Conservation (phyloP, 148 eudicot genomes). For the Camellia japonica region DNA sequence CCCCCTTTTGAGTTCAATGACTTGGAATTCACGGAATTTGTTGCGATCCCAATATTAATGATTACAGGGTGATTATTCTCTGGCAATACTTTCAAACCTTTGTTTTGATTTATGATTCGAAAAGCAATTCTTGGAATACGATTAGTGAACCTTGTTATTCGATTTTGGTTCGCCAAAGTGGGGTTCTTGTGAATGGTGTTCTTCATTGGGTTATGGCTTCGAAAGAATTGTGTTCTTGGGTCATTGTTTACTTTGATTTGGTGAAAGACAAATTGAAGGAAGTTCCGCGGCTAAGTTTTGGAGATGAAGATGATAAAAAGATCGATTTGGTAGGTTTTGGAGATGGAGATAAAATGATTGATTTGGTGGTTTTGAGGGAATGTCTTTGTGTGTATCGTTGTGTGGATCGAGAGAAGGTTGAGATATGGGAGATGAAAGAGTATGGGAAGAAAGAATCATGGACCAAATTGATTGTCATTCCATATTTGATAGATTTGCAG, state of each 20-base stretch:
- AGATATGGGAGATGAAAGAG: background rate
- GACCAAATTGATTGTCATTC: constrained; percentile 1
- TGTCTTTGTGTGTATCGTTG: background rate
- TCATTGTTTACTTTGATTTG: constrained; percentile 5
- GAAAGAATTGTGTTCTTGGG: background rate
- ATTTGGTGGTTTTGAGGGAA: background rate
- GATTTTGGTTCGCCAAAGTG: too few species aligned
- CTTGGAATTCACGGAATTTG: background rate
- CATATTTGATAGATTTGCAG: background rate
- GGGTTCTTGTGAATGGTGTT: background rate
- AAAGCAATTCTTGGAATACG: background rate
- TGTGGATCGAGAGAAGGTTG: background rate
- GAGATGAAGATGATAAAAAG: background rate
- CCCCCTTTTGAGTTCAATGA: background rate
- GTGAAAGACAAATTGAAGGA: background rate
- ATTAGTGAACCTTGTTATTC: background rate
- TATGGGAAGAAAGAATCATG: constrained; percentile 8
- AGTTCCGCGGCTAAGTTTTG: background rate
- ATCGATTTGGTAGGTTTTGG: too few species aligned
- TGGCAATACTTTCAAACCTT: background rate
- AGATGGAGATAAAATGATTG: background rate
- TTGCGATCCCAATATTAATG: background rate
- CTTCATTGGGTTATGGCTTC: background rate
- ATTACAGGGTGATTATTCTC: background rate
- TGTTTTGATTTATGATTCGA: background rate